Evolutionary conservation across 2,329 filamentous ascomycete species (phyloP).

Genomic region (Colletotrichum sp.): DNA sequence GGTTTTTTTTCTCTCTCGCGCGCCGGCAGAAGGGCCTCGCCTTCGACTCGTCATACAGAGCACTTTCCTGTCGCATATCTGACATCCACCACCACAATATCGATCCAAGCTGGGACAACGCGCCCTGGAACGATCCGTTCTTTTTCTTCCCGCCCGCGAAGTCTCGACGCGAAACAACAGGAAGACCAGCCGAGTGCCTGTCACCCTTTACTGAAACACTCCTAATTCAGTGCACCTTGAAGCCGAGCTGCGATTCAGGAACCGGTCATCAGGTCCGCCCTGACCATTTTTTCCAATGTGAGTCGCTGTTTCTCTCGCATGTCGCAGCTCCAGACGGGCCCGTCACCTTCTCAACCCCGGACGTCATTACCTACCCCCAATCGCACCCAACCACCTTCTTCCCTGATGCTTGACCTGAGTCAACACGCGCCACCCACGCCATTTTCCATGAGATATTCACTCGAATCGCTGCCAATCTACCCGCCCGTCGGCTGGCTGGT

Average conservation of each 20-base stretch:
- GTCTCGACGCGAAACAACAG: constrained; percentile 6
- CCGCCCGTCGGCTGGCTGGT: neutral
- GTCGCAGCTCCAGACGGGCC: constrained; percentile 1
- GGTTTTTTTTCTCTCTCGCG: neutral
- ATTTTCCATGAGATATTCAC: neutral
- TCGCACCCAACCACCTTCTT: neutral
- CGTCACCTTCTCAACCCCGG: neutral
- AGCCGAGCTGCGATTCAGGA: neutral
- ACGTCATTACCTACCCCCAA: neutral
- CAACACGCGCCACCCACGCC: constrained; percentile 8
- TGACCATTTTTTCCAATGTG: neutral
- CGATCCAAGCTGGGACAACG: neutral
- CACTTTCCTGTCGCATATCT: neutral
- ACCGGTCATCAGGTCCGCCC: neutral
- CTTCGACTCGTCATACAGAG: neutral
- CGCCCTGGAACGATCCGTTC: neutral
- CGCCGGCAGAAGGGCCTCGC: neutral
- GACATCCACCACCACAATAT: neutral
- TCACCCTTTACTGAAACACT: constrained; percentile 1
- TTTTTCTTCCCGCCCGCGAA: neutral
- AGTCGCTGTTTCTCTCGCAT: constrained; percentile 13
- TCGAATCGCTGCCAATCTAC: neutral
- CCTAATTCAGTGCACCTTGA: neutral
- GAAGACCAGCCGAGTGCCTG: constrained; percentile 13
- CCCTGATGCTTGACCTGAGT: constrained; percentile 3